Percentiles rank a stretch among this genome's conserved stretches.
These are phyloP conservation scores for Sistotremastrum niveocremeum DNA, from an alignment of 768 basidiomycete genomes.

Conservation along the genomic window DNA sequence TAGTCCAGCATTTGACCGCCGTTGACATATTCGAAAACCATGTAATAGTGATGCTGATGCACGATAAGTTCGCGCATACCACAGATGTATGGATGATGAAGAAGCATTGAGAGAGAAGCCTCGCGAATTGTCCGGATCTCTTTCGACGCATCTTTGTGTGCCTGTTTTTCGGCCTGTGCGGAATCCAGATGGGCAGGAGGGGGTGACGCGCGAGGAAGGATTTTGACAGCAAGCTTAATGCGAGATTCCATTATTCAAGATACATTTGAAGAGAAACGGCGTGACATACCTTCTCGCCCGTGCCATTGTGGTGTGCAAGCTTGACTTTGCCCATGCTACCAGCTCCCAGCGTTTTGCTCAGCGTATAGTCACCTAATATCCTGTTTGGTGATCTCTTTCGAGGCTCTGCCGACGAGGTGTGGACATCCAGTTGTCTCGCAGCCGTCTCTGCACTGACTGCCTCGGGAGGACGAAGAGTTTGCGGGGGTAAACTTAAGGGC, in stretches of 20 bases:
- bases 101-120: constrained; percentile 85
- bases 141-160: constrained; percentile 83
- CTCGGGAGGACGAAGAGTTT: constrained; percentile 21
- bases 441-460: constrained; percentile 9
- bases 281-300: constrained; percentile 77
- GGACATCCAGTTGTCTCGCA: constrained; percentile 8
- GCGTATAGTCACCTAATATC: constrained; percentile 85
- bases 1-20: constrained; percentile 99
- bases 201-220: constrained; percentile 67
- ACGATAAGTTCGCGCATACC: constrained; percentile 99
- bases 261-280: not conserved
- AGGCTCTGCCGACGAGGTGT: constrained; percentile 17
- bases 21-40: constrained; percentile 98
- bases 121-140: constrained; percentile 94
- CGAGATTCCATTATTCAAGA: constrained; percentile 4
- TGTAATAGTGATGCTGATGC: constrained; percentile 97
- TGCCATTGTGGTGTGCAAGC: constrained; percentile 76
- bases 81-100: constrained; percentile 97
- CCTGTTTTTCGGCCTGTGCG: constrained; percentile 62
- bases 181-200: constrained; percentile 28
- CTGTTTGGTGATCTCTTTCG: constrained; percentile 26
- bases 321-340: constrained; percentile 99
- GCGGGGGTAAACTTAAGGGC: constrained; percentile 15
- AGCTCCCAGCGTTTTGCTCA: constrained; percentile 93
- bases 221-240: constrained; percentile 90